Percentiles rank a stretch among this genome's conserved stretches.
Evolutionary conservation across 768 basidiomycete genomes (phyloP).

Genomic region (Gyrodon lividus): DNA sequence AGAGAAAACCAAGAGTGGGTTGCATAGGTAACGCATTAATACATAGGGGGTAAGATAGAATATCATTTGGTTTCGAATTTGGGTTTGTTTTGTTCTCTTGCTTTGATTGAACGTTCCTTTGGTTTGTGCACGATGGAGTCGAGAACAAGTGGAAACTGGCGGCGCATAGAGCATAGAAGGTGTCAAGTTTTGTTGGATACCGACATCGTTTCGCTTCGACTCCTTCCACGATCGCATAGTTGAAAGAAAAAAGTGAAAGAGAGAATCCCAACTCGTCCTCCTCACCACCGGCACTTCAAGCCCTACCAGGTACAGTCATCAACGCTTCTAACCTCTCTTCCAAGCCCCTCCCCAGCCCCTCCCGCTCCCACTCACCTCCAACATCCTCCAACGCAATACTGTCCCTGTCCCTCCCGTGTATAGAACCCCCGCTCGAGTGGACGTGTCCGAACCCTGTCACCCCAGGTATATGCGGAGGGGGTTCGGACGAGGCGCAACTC

Average conservation of each 20-base stretch:
- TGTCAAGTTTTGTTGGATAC: too few species aligned
- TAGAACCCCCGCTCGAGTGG: conserved; percentile 26
- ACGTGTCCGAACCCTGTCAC: conserved; percentile 46
- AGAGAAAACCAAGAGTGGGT: conserved; percentile 5
- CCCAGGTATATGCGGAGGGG: conserved; percentile 72
- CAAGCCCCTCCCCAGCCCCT: conserved; percentile 77
- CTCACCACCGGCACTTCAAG: conserved; percentile 11
- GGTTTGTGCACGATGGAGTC: not conserved
- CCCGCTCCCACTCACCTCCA: conserved; percentile 87
- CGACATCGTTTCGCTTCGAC: too few species aligned
- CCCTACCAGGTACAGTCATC: conserved; percentile 33
- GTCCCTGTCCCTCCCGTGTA: conserved; percentile 36
- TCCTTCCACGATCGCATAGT: conserved; percentile 1
- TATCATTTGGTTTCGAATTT: conserved; percentile 15
- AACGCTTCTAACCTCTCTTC: conserved; percentile 78
- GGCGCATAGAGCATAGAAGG: too few species aligned
- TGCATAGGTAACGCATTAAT: conserved; percentile 27
- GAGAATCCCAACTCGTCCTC: not conserved
- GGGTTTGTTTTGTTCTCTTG: not conserved
- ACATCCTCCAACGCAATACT: conserved; percentile 54
- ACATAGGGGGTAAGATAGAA: conserved; percentile 25
- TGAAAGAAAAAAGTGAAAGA: not conserved
- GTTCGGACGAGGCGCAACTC: conserved; percentile 54
- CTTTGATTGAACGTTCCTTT: conserved; percentile 1
- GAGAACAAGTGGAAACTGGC: too few species aligned